These are phyloP conservation scores for Colletotrichum sp. DNA, from an alignment of 2,329 filamentous ascomycete genomes.

Conservation along the genomic window DNA sequence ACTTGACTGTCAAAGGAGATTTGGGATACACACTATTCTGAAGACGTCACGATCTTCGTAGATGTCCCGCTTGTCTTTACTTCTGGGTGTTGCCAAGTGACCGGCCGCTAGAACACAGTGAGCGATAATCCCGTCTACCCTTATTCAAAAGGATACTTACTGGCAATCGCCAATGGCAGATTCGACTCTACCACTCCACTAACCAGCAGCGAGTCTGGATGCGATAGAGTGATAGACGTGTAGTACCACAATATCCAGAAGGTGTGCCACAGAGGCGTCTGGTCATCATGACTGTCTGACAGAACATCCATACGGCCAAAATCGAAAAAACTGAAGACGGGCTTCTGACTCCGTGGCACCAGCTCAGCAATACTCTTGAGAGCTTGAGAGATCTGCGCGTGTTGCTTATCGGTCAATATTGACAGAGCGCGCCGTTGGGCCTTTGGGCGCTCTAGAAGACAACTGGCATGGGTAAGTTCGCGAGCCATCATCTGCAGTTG, in stretches of 20 bases:
- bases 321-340: not conserved
- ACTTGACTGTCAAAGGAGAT: not conserved
- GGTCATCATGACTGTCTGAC: not conserved
- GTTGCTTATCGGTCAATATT: slow-evolving; percentile 4
- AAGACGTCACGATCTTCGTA: slow-evolving; percentile 3
- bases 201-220: not conserved
- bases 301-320: slow-evolving; percentile 6
- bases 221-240: slow-evolving; percentile 1
- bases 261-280: slow-evolving; percentile 7
- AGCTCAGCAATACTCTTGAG: not conserved
- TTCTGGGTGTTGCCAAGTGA: not conserved
- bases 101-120: not conserved
- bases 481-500: slow-evolving; percentile 10
- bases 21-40: not conserved
- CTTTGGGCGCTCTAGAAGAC: not conserved
- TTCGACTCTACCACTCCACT: slow-evolving; percentile 8
- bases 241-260: slow-evolving; percentile 12
- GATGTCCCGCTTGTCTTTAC: slow-evolving; percentile 3
- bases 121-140: not conserved
- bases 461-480: slow-evolving; percentile 2
- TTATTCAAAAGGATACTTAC: not conserved
- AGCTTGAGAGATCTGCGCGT: not conserved
- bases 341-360: not conserved
- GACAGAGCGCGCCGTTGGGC: not conserved
- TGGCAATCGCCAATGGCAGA: not conserved